Base-by-base conservation (phyloP, 1,284 basidiomycete species). In the Fomitiporia mediterranea region DNA sequence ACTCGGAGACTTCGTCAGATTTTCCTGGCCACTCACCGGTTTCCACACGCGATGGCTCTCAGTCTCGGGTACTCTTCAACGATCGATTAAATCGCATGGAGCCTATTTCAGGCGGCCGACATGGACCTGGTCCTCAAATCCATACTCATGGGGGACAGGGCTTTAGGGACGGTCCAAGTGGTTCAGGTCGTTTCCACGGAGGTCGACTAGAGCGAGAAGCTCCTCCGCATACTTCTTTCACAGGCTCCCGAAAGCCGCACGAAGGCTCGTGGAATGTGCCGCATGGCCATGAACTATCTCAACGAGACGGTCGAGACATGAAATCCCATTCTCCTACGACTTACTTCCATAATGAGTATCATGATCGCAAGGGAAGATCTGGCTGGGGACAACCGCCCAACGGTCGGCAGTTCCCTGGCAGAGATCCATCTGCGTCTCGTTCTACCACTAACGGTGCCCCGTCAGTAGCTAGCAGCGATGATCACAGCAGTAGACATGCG, bases 21-120 rank as follows among this genome's bases (percentile, higher is more conserved):
- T 39, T 51, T 35, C 55, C 60, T 34, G 44, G 37, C 21, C 56
- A 77, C 61, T 79, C 80, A 5, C 77, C 79, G 11, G 55, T 47
- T 25, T 60, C 58, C n/a, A 28, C 38, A 15, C 51, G 60, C 42
- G 60, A 63, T 7, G 73, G 76, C 61, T 82, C 83, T 51, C 70
- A 67, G 15, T 72, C 74, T n/a, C 69, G 89, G 27, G 84, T 87
- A 0, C 73, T 96, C n/a, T 96, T 94, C 75, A 95, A 96, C 64
- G 93, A 94, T 64, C 82, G 86, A 6, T 91, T 86, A 8, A 95
- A 94, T 67, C 80, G 84, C 54, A 70, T 94, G 55, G 93, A 95
- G 69, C 86, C 86, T 40, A 58, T 53, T 47, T 62, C 57, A 46
- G 54, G 52, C 49, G 53, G 19, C 52, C 58, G 55, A 56, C 28